A percentile compares a stretch with the other conserved stretches of the same genome.
Conservation (phyloP, 2,329 filamentous ascomycete species). For the Hypocreales sp. region DNA sequence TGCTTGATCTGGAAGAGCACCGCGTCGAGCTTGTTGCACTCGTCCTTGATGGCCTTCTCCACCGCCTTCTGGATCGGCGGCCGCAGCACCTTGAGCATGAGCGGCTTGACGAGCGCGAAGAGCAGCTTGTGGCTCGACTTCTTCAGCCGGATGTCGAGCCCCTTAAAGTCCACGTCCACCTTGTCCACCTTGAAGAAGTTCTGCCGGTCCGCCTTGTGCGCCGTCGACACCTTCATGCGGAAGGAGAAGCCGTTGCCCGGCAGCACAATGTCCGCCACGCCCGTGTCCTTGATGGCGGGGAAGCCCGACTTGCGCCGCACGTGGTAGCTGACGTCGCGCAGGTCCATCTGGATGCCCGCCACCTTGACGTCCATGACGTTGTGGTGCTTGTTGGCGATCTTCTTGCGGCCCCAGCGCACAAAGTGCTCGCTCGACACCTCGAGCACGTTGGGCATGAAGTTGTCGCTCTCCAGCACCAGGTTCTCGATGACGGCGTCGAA, state of each 20-base stretch:
- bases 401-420: slow-evolving; percentile 88
- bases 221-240: slow-evolving; percentile 75
- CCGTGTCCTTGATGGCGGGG: slow-evolving; percentile 72
- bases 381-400: slow-evolving; percentile 62
- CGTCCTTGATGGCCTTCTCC: slow-evolving; percentile 78
- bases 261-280: slow-evolving; percentile 77
- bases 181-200: slow-evolving; percentile 94
- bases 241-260: slow-evolving; percentile 81
- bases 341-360: slow-evolving; percentile 82
- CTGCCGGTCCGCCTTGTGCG: slow-evolving; percentile 57
- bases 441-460: slow-evolving; percentile 83
- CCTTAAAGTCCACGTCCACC: slow-evolving; percentile 66
- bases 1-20: slow-evolving; percentile 63
- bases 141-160: slow-evolving; percentile 79
- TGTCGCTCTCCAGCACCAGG: slow-evolving; percentile 87
- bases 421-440: slow-evolving; percentile 89
- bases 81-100: slow-evolving; percentile 70
- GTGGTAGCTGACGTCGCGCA: slow-evolving; percentile 84
- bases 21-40: slow-evolving; percentile 59
- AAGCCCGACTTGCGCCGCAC: slow-evolving; percentile 92
- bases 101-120: slow-evolving; percentile 72
- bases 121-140: slow-evolving; percentile 91
- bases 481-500: slow-evolving; percentile 89
- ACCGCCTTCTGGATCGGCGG: slow-evolving; percentile 76
- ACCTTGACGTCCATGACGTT: slow-evolving; percentile 74